phyloP scores from a whole-genome alignment of 106 monocot species.

The Platanthera guangdongensis region DNA sequence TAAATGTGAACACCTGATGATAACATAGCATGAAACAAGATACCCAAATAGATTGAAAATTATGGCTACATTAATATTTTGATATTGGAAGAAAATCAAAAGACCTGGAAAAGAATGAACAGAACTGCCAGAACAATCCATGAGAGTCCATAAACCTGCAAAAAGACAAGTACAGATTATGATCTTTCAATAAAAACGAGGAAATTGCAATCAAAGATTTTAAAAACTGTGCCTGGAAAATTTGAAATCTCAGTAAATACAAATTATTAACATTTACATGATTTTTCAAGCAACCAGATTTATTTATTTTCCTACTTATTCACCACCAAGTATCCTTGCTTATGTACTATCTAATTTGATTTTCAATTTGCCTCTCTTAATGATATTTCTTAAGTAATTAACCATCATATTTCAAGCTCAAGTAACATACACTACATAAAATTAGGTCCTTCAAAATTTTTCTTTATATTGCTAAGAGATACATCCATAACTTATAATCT shows the following conservation, averaged over 20 bases:
- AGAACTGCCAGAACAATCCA: slow-evolving; percentile 69
- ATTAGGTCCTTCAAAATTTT: too few species aligned
- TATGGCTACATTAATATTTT: background rate
- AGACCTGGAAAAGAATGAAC: slow-evolving; percentile 64
- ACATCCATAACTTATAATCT: background rate
- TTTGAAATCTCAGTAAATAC: too few species aligned
- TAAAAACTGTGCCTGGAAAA: too few species aligned
- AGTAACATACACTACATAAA: background rate
- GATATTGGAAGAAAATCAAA: background rate
- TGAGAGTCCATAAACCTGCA: slow-evolving; percentile 70
- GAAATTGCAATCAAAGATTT: background rate
- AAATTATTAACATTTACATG: too few species aligned
- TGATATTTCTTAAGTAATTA: background rate
- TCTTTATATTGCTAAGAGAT: too few species aligned
- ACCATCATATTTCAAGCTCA: background rate
- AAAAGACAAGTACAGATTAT: background rate
- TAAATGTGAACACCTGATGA: slow-evolving; percentile 80
- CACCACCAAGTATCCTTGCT: background rate
- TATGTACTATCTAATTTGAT: background rate
- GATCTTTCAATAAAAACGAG: background rate
- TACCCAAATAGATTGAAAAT: background rate
- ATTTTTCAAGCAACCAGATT: background rate
- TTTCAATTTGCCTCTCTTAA: background rate
- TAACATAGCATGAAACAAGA: background rate
- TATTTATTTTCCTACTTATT: background rate